Evolutionary conservation across 805 yeast genomes (phyloP).

Genomic region (Zygosaccharomyces rouxii): DNA sequence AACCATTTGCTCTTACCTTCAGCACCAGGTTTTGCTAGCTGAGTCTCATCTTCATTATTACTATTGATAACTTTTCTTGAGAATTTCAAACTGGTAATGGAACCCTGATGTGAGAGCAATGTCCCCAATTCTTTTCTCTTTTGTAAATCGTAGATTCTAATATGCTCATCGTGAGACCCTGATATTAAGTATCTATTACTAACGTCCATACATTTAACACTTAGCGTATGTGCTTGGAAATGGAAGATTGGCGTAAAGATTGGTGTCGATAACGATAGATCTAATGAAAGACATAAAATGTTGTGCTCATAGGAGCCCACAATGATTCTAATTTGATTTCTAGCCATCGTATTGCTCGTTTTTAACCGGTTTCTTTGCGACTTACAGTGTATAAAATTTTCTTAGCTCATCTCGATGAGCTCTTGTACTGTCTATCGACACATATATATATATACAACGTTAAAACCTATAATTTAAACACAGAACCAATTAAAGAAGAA

Average conservation of each 20-base stretch:
- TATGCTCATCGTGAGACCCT: constrained; percentile 94
- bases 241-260: constrained; percentile 92
- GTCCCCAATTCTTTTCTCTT: constrained; percentile 93
- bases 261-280: constrained; percentile 49
- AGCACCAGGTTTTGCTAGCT: constrained; percentile 28
- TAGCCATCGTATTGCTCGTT: constrained; percentile 14
- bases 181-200: constrained; percentile 84
- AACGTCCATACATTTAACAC: constrained; percentile 79
- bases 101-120: constrained; percentile 81
- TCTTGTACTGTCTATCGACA: neutral
- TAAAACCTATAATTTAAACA: constrained; percentile 1
- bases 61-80: constrained; percentile 43
- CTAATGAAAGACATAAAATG: constrained; percentile 72
- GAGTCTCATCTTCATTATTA: constrained; percentile 20
- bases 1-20: constrained; percentile 65
- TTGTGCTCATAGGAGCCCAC: constrained; percentile 97
- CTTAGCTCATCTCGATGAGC: constrained; percentile 9
- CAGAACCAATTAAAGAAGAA: neutral
- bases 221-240: constrained; percentile 88
- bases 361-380: neutral
- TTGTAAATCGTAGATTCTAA: constrained; percentile 88
- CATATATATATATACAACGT: neutral
- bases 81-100: constrained; percentile 73
- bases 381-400: neutral
- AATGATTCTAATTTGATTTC: constrained; percentile 63